Percentiles rank a stretch among this genome's conserved stretches.
Conservation (phyloP, 495 filamentous ascomycete genomes). For the Neurospora sp. region DNA sequence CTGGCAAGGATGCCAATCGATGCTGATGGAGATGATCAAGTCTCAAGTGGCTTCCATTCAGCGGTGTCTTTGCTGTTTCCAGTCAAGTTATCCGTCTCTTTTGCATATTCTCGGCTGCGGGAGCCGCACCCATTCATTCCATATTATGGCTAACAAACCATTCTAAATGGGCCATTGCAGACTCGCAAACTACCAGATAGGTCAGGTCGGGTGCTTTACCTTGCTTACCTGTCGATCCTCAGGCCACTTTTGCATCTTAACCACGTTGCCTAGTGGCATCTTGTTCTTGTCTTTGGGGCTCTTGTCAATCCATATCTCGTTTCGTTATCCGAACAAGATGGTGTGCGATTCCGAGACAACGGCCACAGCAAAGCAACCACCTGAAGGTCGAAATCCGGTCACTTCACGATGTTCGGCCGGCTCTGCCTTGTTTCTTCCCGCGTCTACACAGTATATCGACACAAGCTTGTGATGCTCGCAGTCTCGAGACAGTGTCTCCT, state of each 20-base stretch:
- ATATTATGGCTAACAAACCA: neutral
- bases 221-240: neutral
- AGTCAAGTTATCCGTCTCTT: neutral
- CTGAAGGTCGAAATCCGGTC: neutral
- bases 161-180: neutral
- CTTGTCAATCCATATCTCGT: neutral
- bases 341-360: neutral
- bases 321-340: neutral
- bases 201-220: neutral
- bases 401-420: neutral
- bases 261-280: neutral
- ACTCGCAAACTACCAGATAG: neutral
- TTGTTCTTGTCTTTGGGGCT: neutral
- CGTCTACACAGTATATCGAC: neutral
- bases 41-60: neutral
- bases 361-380: neutral
- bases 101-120: neutral
- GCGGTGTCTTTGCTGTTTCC: neutral
- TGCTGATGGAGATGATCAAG: neutral
- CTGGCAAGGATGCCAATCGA: neutral
- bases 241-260: neutral
- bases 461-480: neutral
- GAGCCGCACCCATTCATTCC: neutral
- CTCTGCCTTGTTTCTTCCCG: neutral
- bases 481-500: neutral